Percentiles rank a stretch among this genome's conserved stretches.
phyloP scores from a whole-genome alignment of 163 green algal genomes.

The Prototheca stagnorum region DNA sequence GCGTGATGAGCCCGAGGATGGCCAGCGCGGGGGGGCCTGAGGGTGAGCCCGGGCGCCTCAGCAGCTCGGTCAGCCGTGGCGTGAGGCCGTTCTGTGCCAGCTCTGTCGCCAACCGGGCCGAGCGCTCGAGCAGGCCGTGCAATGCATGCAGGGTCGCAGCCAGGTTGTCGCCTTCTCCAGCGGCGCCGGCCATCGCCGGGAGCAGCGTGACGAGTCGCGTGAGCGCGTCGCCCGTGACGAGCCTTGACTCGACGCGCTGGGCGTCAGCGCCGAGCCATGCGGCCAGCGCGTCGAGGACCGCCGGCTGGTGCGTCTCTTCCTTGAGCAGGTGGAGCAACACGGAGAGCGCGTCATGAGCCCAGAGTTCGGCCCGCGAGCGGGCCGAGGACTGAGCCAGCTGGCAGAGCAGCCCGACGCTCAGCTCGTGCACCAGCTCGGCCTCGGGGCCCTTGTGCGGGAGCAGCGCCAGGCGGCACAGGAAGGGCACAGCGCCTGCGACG shows the following conservation, averaged over 20 bases:
- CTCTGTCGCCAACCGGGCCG: slow-evolving; percentile 17
- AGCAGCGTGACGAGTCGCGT: slow-evolving; percentile 42
- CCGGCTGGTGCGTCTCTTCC: slow-evolving; percentile 18
- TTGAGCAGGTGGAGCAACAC: slow-evolving; percentile 31
- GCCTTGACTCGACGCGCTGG: slow-evolving; percentile 12
- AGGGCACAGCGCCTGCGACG: slow-evolving; percentile 28
- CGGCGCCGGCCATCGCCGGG: slow-evolving; percentile 10
- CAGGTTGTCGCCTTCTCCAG: slow-evolving; percentile 17
- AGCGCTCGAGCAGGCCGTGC: slow-evolving; percentile 22
- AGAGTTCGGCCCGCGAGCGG: slow-evolving; percentile 33
- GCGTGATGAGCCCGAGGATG: too few relatives aligned
- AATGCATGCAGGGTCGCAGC: slow-evolving; percentile 20
- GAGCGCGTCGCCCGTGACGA: slow-evolving; percentile 32
- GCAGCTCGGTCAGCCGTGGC: slow-evolving; percentile 13
- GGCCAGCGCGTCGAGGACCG: slow-evolving; percentile 44
- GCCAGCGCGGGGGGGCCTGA: slow-evolving; percentile 46
- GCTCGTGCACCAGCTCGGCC: neutral
- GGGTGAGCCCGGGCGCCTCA: slow-evolving; percentile 25
- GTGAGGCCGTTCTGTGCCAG: slow-evolving; percentile 15
- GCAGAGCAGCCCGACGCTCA: slow-evolving; percentile 48
- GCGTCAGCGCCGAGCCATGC: slow-evolving; percentile 55
- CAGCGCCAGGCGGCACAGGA: slow-evolving; percentile 13
- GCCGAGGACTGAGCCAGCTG: slow-evolving; percentile 35
- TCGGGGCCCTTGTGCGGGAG: slow-evolving; percentile 1
- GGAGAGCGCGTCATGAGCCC: slow-evolving; percentile 29